Evolutionary conservation across 805 yeast genomes (phyloP).

Genomic region (Pichia cephalocereana): DNA sequence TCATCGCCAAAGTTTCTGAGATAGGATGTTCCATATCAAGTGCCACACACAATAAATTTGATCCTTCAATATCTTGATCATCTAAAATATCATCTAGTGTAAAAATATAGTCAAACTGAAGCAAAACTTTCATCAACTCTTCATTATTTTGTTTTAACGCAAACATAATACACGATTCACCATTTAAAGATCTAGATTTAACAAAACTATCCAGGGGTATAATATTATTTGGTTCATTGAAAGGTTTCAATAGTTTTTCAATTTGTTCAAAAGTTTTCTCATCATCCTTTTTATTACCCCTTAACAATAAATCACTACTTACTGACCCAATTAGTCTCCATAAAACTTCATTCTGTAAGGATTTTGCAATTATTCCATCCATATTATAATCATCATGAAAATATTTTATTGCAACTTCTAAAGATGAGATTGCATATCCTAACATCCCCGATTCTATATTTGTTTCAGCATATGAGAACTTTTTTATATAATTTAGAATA

Average conservation of each 20-base stretch:
- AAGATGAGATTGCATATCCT: constrained; percentile 74
- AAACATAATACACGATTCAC: constrained; percentile 64
- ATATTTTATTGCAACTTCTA: constrained; percentile 73
- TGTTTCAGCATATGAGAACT: constrained; percentile 37
- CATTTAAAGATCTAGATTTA: constrained; percentile 37
- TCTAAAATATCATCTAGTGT: constrained; percentile 58
- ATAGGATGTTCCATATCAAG: constrained; percentile 37
- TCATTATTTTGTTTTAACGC: constrained; percentile 44
- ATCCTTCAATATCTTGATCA: constrained; percentile 48
- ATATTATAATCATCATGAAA: constrained; percentile 35
- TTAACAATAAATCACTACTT: constrained; percentile 16
- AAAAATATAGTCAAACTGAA: constrained; percentile 39
- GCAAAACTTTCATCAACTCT: constrained; percentile 35
- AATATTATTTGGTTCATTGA: constrained; percentile 3
- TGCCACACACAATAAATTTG: constrained; percentile 53
- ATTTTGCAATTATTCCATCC: constrained; percentile 18
- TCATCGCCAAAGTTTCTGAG: constrained; percentile 34
- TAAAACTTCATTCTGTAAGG: constrained; percentile 40
- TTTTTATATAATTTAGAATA: constrained; percentile 57
- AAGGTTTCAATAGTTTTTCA: constrained; percentile 9
- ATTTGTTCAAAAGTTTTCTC: constrained; percentile 12
- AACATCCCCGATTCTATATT: constrained; percentile 46
- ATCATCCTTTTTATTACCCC: constrained; percentile 14
- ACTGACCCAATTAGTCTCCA: constrained; percentile 41
- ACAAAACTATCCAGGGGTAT: constrained; percentile 20